Evolutionary conservation across 2,329 filamentous ascomycete species (phyloP).

Genomic region (Colletotrichum simmondsii): DNA sequence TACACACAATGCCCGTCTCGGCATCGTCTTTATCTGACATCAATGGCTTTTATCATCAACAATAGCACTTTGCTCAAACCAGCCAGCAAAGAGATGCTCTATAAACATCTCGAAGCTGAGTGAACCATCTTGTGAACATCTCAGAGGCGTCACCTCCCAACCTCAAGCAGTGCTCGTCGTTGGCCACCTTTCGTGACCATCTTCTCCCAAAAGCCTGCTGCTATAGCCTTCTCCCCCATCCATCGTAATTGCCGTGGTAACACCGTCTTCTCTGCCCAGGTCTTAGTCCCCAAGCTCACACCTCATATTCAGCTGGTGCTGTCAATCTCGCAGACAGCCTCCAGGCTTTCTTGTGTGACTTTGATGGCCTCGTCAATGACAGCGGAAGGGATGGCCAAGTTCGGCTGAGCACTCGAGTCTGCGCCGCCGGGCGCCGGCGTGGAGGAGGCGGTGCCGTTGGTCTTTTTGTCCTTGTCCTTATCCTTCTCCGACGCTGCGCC

Average conservation of each 20-base stretch:
- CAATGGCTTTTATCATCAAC: neutral
- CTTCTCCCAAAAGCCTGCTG: neutral
- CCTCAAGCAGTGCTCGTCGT: neutral
- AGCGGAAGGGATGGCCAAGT: slow-evolving; percentile 66
- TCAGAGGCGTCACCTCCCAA: neutral
- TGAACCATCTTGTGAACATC: neutral
- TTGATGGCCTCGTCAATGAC: slow-evolving; percentile 73
- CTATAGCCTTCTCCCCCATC: neutral
- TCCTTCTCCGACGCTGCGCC: slow-evolving; percentile 31
- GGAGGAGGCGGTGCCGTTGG: slow-evolving; percentile 23
- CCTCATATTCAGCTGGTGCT: neutral
- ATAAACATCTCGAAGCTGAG: neutral
- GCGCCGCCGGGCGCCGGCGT: slow-evolving; percentile 18
- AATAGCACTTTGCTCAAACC: neutral
- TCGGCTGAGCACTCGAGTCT: slow-evolving; percentile 40
- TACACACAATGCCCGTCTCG: neutral
- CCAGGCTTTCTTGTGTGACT: slow-evolving; percentile 68
- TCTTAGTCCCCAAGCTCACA: neutral
- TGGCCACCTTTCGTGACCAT: neutral
- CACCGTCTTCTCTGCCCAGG: neutral
- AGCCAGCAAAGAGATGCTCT: neutral
- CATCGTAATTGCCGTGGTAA: no score
- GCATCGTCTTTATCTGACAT: neutral
- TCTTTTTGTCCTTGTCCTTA: slow-evolving; percentile 28
- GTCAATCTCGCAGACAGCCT: slow-evolving; percentile 57